Percentiles rank a stretch among this genome's conserved stretches.
phyloP scores from a whole-genome alignment of 2,329 filamentous ascomycete species.

The Trichophyton rubrum region DNA sequence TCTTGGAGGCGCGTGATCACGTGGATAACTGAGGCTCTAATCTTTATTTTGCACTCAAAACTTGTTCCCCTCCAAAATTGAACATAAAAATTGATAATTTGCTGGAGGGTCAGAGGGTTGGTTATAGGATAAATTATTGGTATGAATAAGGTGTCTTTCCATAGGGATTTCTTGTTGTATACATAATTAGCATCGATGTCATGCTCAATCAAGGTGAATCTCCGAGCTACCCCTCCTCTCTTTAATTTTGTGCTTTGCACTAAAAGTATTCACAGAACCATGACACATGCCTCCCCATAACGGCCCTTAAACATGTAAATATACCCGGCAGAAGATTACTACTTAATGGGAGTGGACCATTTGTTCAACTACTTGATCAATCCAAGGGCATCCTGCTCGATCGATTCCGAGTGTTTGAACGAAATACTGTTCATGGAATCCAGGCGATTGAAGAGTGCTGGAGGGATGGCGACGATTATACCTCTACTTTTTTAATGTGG shows the following conservation, averaged over 20 bases:
- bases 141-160: neutral
- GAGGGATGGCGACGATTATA: constrained; percentile 12
- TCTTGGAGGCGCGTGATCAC: neutral
- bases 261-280: constrained; percentile 20
- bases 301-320: constrained; percentile 26
- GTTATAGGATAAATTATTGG: neutral
- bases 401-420: constrained; percentile 23
- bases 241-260: neutral
- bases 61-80: neutral
- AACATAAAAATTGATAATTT: neutral
- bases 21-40: neutral
- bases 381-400: constrained; percentile 19
- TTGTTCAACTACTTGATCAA: constrained; percentile 24
- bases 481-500: constrained; percentile 46
- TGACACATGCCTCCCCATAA: constrained; percentile 34
- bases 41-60: neutral
- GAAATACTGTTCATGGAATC: constrained; percentile 31
- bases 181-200: constrained; percentile 11
- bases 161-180: neutral
- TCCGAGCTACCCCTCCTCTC: neutral
- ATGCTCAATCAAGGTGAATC: constrained; percentile 13
- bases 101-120: neutral
- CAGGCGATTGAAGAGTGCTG: constrained; percentile 15
- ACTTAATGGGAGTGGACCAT: constrained; percentile 30
- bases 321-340: constrained; percentile 21